Conservation (phyloP, 2,329 filamentous ascomycete species). For the Camillea tinctor region DNA sequence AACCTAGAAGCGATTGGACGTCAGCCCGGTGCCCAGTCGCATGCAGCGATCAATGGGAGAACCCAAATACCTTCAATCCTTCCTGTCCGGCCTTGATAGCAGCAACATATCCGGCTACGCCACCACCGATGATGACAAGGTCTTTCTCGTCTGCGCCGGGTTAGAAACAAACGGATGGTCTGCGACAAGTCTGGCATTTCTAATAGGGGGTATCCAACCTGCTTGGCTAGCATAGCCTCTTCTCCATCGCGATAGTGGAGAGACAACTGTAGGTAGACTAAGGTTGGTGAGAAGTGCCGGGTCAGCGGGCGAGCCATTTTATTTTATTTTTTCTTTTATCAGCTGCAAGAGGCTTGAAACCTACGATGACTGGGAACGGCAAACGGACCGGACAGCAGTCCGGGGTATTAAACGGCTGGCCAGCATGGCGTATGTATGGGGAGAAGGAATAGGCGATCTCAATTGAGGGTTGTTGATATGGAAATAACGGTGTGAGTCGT, state of each 20-base stretch:
- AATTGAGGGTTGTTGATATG: conserved; percentile 8
- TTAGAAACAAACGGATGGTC: conserved; percentile 33
- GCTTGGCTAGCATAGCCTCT: conserved; percentile 59
- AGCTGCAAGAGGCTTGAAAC: conserved; percentile 27
- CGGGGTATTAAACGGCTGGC: conserved; percentile 60
- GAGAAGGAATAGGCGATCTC: conserved; percentile 5
- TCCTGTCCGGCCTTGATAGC: conserved; percentile 99
- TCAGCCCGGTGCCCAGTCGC: no score
- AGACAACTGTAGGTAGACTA: conserved; percentile 50
- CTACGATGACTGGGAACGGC: conserved; percentile 53
- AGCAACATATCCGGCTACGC: conserved; percentile 97
- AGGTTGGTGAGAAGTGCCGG: conserved; percentile 18
- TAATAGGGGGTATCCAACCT: conserved; percentile 37
- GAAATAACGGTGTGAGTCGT: conserved; percentile 9
- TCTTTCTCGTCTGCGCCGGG: conserved; percentile 77
- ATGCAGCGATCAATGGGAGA: no score
- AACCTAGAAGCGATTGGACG: conserved; percentile 55
- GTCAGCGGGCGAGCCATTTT: conserved; percentile 25
- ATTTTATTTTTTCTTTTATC: conserved; percentile 19
- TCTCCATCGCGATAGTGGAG: conserved; percentile 52
- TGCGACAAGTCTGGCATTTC: conserved; percentile 34
- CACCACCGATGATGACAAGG: conserved; percentile 94
- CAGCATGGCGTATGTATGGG: conserved; percentile 50
- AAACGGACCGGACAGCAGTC: conserved; percentile 55
- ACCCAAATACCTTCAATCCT: conserved; percentile 75